Evolutionary conservation across 1,284 basidiomycete species (phyloP).

Genomic region (Cutaneotrichosporon cavernicola): DNA sequence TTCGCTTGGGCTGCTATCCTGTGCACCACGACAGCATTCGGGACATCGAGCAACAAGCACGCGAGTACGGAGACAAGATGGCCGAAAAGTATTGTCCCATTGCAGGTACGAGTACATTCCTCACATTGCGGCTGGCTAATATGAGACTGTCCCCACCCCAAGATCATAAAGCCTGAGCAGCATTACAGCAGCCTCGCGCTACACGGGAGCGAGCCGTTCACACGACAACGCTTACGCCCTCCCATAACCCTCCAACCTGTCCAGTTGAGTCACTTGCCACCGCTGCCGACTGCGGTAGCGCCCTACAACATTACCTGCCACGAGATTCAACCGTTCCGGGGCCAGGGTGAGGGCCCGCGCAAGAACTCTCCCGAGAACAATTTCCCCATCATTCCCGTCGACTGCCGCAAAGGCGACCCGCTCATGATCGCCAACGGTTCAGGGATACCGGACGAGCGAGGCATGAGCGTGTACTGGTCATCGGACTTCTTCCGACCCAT

Average conservation of each 20-base stretch:
- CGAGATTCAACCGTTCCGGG: slow-evolving; percentile 10
- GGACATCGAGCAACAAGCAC: neutral
- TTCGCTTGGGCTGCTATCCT: neutral
- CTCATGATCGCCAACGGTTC: neutral
- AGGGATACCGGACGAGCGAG: neutral
- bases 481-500: slow-evolving; percentile 9
- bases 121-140: neutral
- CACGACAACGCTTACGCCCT: neutral
- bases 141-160: slow-evolving; percentile 3
- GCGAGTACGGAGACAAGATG: neutral
- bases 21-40: neutral
- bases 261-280: neutral
- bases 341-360: neutral
- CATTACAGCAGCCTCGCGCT: slow-evolving; percentile 3
- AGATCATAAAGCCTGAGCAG: slow-evolving; percentile 5
- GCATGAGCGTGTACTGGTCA: slow-evolving; percentile 3
- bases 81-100: neutral
- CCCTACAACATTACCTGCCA: slow-evolving; percentile 9
- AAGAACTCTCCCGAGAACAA: neutral
- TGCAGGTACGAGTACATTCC: neutral
- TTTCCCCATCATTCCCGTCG: slow-evolving; percentile 54
- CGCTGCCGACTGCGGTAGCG: neutral
- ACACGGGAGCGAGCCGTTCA: neutral
- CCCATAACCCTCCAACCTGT: neutral
- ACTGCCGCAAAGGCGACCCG: slow-evolving; percentile 58